Percentiles rank a stretch among this genome's conserved stretches.
These are phyloP conservation scores for Chlamydomonas eustigma DNA, from an alignment of 139 green algal genomes.

Conservation along the genomic window DNA sequence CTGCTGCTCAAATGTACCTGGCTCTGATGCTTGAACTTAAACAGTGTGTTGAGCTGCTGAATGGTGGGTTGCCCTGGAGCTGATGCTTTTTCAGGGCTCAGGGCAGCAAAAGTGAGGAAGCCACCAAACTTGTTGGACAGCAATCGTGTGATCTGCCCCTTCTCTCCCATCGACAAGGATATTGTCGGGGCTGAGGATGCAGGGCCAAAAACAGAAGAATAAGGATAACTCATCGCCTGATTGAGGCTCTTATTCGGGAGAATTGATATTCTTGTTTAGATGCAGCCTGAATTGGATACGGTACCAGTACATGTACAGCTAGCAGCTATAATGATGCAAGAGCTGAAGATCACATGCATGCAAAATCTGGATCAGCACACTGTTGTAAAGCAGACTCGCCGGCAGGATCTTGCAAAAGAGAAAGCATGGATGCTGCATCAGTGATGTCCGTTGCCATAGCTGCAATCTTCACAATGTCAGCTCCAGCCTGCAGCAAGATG, in stretches of 20 bases:
- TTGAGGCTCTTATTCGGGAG: too few relatives aligned
- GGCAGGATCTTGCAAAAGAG: slow-evolving; percentile 47
- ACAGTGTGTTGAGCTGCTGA: slow-evolving; percentile 35
- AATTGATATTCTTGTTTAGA: too few relatives aligned
- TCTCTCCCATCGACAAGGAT: slow-evolving; percentile 89
- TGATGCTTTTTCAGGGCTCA: slow-evolving; percentile 58
- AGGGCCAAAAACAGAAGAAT: neutral
- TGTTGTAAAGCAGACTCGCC: slow-evolving; percentile 18
- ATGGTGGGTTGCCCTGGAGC: slow-evolving; percentile 75
- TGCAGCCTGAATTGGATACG: too few relatives aligned
- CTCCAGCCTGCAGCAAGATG: slow-evolving; percentile 40
- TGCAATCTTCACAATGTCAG: slow-evolving; percentile 92
- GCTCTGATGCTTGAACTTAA: slow-evolving; percentile 41
- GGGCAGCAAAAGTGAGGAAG: slow-evolving; percentile 90
- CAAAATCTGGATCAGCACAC: too few relatives aligned
- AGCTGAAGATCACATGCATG: too few relatives aligned
- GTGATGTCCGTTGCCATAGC: slow-evolving; percentile 80
- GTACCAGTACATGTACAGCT: too few relatives aligned
- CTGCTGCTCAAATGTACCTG: too few relatives aligned
- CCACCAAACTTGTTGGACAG: slow-evolving; percentile 91
- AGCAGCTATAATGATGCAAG: too few relatives aligned
- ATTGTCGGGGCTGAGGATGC: slow-evolving; percentile 71
- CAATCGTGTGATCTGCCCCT: slow-evolving; percentile 75
- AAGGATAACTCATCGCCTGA: too few relatives aligned
- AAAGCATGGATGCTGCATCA: slow-evolving; percentile 70